These are phyloP conservation scores for Camellia oleifera DNA, from an alignment of 179 eudicot species.

Conservation along the genomic window DNA sequence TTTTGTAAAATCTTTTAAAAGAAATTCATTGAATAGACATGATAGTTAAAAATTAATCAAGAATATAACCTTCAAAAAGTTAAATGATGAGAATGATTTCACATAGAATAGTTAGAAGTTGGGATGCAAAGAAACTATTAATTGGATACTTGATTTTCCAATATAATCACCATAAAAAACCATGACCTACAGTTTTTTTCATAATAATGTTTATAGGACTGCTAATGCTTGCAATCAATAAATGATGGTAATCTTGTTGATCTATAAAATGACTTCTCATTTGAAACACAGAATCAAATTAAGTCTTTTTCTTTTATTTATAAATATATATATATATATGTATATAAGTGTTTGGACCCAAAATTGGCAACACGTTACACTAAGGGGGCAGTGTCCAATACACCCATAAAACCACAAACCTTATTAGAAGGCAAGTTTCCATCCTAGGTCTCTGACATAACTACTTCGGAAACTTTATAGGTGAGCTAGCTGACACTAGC, in stretches of 20 bases:
- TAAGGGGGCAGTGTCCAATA: not conserved
- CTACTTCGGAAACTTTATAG: not conserved
- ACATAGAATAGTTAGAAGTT: not conserved
- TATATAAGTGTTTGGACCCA: not conserved
- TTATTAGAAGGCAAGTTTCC: not conserved
- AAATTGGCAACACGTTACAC: not conserved
- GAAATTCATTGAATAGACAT: not conserved
- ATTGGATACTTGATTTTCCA: not conserved
- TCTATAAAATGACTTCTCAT: not conserved
- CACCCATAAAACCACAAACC: not conserved
- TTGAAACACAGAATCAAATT: not conserved
- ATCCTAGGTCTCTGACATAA: not conserved
- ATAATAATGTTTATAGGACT: not conserved
- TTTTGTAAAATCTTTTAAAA: not conserved
- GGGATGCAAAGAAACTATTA: not conserved
- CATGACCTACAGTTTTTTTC: not conserved
- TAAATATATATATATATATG: not conserved
- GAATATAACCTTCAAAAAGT: not conserved
- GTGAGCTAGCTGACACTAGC: not conserved
- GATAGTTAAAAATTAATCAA: not conserved
- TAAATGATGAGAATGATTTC: conserved; percentile 1
- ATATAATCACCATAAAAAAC: not conserved
- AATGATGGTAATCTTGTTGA: not conserved
- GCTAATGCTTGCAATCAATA: not conserved
- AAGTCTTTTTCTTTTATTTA: not conserved